phyloP scores from a whole-genome alignment of 139 green algal genomes.

The Chlamydomonas urium region DNA sequence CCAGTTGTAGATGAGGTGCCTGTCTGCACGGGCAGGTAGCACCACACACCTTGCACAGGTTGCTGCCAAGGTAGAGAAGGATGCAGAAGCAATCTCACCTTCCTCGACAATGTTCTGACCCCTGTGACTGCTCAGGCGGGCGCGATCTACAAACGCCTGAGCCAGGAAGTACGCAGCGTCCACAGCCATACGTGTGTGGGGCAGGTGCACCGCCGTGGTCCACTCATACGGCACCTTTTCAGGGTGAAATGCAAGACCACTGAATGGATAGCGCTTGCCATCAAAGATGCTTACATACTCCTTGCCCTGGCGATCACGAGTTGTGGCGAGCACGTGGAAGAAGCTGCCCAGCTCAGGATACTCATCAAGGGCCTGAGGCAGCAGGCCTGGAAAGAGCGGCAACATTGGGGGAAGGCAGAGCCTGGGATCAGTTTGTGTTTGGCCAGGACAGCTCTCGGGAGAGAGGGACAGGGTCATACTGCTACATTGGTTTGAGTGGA shows the following conservation, averaged over 20 bases:
- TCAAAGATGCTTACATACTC: not conserved
- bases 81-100: not conserved
- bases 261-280: not conserved
- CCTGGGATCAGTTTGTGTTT: too few species aligned
- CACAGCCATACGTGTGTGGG: conserved; percentile 1
- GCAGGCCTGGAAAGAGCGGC: conserved; percentile 5
- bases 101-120: not conserved
- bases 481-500: too few species aligned
- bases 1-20: conserved; percentile 9
- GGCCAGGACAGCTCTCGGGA: too few species aligned
- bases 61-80: not conserved
- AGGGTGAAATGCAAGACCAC: conserved; percentile 9
- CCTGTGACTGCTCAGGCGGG: not conserved
- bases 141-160: not conserved
- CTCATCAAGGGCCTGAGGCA: not conserved
- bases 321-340: not conserved
- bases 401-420: too few species aligned
- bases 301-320: not conserved
- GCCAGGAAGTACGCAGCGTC: not conserved
- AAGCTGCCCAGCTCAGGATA: not conserved
- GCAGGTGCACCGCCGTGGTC: not conserved
- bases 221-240: conserved; percentile 10
- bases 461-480: too few species aligned
- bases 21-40: not conserved
- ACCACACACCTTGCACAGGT: not conserved